A percentile compares a stretch with the other conserved stretches of the same genome.
These are phyloP conservation scores for Russula dissimulans DNA, from an alignment of 768 basidiomycete genomes.

Conservation along the genomic window DNA sequence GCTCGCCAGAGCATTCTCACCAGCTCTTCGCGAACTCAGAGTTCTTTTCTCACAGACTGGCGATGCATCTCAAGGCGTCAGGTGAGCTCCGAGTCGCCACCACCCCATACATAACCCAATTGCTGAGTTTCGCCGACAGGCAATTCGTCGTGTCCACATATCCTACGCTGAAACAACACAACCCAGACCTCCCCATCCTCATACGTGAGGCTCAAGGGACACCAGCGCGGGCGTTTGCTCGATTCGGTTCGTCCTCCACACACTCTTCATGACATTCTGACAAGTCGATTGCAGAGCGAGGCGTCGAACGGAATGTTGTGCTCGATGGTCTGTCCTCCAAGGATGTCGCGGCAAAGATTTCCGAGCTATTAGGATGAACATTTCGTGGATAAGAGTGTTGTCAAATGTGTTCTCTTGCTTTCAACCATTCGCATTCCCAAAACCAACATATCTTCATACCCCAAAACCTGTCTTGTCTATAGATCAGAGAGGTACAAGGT, in stretches of 20 bases:
- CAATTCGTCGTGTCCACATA: slow-evolving; percentile 74
- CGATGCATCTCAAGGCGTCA: slow-evolving; percentile 66
- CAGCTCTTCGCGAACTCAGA: slow-evolving; percentile 71
- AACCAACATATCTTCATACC: background rate
- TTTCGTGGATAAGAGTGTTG: background rate
- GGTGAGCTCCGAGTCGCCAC: slow-evolving; percentile 36
- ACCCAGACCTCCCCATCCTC: slow-evolving; percentile 77
- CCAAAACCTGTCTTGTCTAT: background rate
- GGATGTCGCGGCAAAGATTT: slow-evolving; percentile 65
- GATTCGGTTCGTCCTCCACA: slow-evolving; percentile 58
- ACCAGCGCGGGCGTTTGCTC: slow-evolving; percentile 73
- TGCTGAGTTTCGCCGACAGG: slow-evolving; percentile 30
- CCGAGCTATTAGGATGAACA: slow-evolving; percentile 41
- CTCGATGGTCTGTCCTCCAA: slow-evolving; percentile 64
- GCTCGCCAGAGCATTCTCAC: slow-evolving; percentile 66
- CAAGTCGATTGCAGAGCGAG: slow-evolving; percentile 46
- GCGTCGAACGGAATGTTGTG: slow-evolving; percentile 73
- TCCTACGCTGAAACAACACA: slow-evolving; percentile 66
- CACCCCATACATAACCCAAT: background rate
- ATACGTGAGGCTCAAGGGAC: slow-evolving; percentile 75
- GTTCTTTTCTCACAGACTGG: slow-evolving; percentile 74
- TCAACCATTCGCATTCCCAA: background rate
- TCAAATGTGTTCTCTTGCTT: background rate
- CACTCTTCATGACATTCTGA: background rate
- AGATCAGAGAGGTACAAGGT: background rate